Conservation (phyloP, 2,329 filamentous ascomycete genomes). For the Aspergillus aculeatinus region DNA sequence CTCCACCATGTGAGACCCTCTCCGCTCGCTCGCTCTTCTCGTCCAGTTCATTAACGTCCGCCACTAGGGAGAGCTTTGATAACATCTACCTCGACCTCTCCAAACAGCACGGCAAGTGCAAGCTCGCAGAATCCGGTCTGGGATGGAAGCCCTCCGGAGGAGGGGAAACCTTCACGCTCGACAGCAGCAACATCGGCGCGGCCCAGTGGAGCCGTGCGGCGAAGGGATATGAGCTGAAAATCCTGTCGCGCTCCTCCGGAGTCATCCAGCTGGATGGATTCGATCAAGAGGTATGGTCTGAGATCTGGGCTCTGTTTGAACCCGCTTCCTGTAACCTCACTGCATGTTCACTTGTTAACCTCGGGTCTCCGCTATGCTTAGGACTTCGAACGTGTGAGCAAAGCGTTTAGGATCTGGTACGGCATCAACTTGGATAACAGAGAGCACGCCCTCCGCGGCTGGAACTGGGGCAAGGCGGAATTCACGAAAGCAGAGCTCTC, state of each 20-base stretch:
- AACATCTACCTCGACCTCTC: slow-evolving; percentile 96
- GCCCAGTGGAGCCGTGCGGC: slow-evolving; percentile 95
- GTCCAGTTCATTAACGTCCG: slow-evolving; percentile 11
- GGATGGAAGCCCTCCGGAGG: slow-evolving; percentile 90
- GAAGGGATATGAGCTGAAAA: slow-evolving; percentile 90
- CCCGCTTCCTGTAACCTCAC: neutral
- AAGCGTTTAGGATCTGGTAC: slow-evolving; percentile 98
- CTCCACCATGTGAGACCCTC: slow-evolving; percentile 37
- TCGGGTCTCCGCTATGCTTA: slow-evolving; percentile 33
- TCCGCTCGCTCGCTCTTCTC: neutral
- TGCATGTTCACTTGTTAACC: neutral
- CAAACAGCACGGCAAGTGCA: slow-evolving; percentile 86
- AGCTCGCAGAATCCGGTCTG: slow-evolving; percentile 89
- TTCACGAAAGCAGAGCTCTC: slow-evolving; percentile 92
- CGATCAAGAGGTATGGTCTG: slow-evolving; percentile 66
- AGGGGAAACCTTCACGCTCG: slow-evolving; percentile 90
- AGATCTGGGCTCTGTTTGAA: neutral
- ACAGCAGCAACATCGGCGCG: slow-evolving; percentile 76
- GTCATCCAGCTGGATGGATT: slow-evolving; percentile 95
- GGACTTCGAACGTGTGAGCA: slow-evolving; percentile 86
- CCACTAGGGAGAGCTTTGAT: slow-evolving; percentile 81
- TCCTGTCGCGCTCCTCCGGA: slow-evolving; percentile 77
- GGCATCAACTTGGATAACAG: slow-evolving; percentile 87
- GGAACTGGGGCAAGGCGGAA: slow-evolving; percentile 99
- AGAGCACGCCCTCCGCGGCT: slow-evolving; percentile 91